Evolutionary conservation across 2,329 filamentous ascomycete species (phyloP).

Genomic region (Colletotrichum shisoi): DNA sequence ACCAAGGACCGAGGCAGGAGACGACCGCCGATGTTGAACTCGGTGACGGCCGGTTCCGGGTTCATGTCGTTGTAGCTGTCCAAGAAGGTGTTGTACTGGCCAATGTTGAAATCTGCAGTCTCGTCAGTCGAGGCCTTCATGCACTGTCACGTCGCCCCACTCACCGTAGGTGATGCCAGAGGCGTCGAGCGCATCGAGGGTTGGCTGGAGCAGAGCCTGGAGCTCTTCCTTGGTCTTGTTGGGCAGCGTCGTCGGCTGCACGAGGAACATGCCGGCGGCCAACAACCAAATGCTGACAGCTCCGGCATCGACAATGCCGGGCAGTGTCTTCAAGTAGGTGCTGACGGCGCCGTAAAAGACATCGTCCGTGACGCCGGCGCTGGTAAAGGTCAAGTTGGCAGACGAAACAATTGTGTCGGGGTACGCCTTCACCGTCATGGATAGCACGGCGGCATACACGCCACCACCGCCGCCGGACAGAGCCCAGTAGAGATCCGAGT

Average conservation of each 20-base stretch:
- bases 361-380: conserved; percentile 40
- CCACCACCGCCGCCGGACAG: conserved; percentile 61
- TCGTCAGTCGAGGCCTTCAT: neutral
- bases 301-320: conserved; percentile 32
- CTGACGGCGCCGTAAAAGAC: conserved; percentile 40
- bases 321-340: conserved; percentile 24
- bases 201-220: conserved; percentile 52
- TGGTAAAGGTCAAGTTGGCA: conserved; percentile 53
- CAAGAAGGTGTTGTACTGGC: conserved; percentile 44
- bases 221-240: conserved; percentile 53
- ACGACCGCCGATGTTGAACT: conserved; percentile 35
- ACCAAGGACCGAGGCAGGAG: conserved; percentile 31
- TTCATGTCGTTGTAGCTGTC: conserved; percentile 39
- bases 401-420: conserved; percentile 52
- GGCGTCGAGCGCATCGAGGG: conserved; percentile 45
- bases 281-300: conserved; percentile 36
- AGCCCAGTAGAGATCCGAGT: conserved; percentile 65
- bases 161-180: conserved; percentile 43
- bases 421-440: conserved; percentile 52
- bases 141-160: neutral
- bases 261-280: conserved; percentile 14
- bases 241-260: conserved; percentile 52
- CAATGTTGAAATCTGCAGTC: conserved; percentile 40
- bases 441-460: conserved; percentile 60
- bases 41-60: conserved; percentile 36